phyloP scores from a whole-genome alignment of 768 basidiomycete species.

The Phanerochaete carnosa region DNA sequence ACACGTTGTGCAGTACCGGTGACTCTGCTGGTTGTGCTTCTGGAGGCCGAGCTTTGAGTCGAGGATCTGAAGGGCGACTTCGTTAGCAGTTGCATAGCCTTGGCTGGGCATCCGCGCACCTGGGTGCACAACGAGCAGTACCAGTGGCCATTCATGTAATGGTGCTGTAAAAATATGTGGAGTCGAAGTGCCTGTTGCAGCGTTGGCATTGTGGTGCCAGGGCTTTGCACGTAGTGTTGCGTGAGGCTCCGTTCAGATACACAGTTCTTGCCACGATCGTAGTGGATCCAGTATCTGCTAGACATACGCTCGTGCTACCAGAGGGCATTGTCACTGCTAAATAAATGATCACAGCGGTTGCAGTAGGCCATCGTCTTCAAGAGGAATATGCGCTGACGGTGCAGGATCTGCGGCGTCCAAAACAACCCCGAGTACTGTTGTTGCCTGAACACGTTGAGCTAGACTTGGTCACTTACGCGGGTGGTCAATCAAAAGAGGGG shows the following conservation, averaged over 20 bases:
- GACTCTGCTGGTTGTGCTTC: constrained; percentile 10
- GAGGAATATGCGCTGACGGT: no score
- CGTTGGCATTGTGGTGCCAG: constrained; percentile 15
- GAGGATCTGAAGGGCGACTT: not conserved
- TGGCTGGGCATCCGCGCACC: not conserved
- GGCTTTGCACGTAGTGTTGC: constrained; percentile 21
- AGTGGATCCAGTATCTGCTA: constrained; percentile 40
- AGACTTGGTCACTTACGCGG: no score
- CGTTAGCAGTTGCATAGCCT: not conserved
- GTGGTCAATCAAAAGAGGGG: no score
- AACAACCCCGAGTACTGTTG: no score
- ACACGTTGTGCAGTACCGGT: constrained; percentile 6
- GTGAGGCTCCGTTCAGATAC: not conserved
- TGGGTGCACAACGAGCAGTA: constrained; percentile 5
- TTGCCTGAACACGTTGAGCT: no score
- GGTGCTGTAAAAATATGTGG: constrained; percentile 6
- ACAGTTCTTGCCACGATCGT: constrained; percentile 47
- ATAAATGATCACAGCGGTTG: constrained; percentile 24
- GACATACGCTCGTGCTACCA: constrained; percentile 26
- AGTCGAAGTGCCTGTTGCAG: constrained; percentile 11
- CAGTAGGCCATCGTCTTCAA: constrained; percentile 16
- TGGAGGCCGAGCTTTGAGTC: constrained; percentile 1
- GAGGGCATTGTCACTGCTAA: constrained; percentile 17
- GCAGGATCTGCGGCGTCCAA: constrained; percentile 28
- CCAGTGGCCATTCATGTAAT: constrained; percentile 11